A percentile compares a stretch with the other conserved stretches of the same genome.
Evolutionary conservation across 768 basidiomycete genomes (phyloP).

Genomic region (Mycena kentingensis): DNA sequence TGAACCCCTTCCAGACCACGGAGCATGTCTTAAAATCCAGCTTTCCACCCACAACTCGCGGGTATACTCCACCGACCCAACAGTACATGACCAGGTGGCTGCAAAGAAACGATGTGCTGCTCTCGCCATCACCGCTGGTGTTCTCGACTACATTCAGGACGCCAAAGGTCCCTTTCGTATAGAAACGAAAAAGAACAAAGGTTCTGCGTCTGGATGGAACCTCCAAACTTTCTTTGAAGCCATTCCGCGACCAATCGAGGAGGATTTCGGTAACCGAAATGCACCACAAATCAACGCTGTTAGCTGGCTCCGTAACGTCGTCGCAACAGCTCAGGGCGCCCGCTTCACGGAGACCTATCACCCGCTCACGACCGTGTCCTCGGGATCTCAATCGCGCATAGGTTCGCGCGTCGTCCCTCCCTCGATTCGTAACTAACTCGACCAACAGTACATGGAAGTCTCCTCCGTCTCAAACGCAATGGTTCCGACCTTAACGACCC

Average conservation of each 20-base stretch:
- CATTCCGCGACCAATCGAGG: conserved; percentile 65
- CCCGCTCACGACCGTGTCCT: too few relatives aligned
- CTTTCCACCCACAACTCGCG: conserved; percentile 51
- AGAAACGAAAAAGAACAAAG: neutral
- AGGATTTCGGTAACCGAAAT: conserved; percentile 46
- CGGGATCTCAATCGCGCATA: too few relatives aligned
- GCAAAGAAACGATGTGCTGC: conserved; percentile 59
- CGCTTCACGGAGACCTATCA: conserved; percentile 32
- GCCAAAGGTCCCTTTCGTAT: neutral
- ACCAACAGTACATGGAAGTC: conserved; percentile 58
- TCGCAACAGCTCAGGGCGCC: conserved; percentile 56
- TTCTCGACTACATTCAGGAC: conserved; percentile 60
- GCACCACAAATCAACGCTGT: conserved; percentile 57
- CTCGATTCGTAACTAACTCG: too few relatives aligned
- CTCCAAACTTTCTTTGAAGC: conserved; percentile 65
- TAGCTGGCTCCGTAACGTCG: conserved; percentile 51
- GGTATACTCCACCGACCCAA: conserved; percentile 53
- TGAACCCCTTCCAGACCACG: conserved; percentile 38
- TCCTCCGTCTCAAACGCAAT: conserved; percentile 55
- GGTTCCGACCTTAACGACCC: conserved; percentile 24
- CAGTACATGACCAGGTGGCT: conserved; percentile 38
- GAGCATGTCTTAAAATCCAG: conserved; percentile 58
- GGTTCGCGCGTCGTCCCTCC: too few relatives aligned
- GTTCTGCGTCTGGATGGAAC: conserved; percentile 19
- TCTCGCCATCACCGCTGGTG: conserved; percentile 52